phyloP scores from a whole-genome alignment of 1,284 basidiomycete species.

The Tetrapyrgos nigripes region DNA sequence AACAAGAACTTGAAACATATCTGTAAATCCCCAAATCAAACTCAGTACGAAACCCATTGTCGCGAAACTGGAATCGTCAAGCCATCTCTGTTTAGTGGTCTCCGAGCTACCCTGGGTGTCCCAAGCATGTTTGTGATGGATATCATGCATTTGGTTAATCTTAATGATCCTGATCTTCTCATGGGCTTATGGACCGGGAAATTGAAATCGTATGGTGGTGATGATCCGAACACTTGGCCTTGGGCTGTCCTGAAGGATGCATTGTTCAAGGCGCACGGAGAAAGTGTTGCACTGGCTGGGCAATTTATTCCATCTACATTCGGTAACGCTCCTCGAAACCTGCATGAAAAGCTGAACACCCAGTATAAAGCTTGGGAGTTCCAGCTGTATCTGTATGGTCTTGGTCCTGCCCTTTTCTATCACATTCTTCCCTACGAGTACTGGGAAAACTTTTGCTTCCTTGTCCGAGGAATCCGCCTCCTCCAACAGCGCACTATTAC shows the following conservation, averaged over 20 bases:
- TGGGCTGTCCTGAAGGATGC: constrained; percentile 39
- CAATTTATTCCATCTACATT: constrained; percentile 36
- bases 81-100: constrained; percentile 12
- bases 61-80: constrained; percentile 12
- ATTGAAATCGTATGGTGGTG: constrained; percentile 30
- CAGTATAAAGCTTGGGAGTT: constrained; percentile 48
- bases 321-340: constrained; percentile 42
- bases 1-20: constrained; percentile 17
- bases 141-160: constrained; percentile 38
- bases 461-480: constrained; percentile 28
- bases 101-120: not conserved
- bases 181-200: constrained; percentile 38
- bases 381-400: constrained; percentile 40
- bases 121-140: constrained; percentile 32
- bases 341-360: constrained; percentile 42
- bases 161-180: constrained; percentile 39
- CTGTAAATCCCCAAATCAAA: constrained; percentile 15
- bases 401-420: constrained; percentile 35
- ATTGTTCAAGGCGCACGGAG: constrained; percentile 43
- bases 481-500: constrained; percentile 28
- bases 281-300: constrained; percentile 29
- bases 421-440: constrained; percentile 31
- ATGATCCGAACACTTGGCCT: constrained; percentile 34
- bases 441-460: constrained; percentile 30
- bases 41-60: not conserved